Evolutionary conservation across 257 asterid genomes (phyloP), one percentile per base, ranked within the genome.

Genomic region (Gynochthodes officinalis): DNA sequence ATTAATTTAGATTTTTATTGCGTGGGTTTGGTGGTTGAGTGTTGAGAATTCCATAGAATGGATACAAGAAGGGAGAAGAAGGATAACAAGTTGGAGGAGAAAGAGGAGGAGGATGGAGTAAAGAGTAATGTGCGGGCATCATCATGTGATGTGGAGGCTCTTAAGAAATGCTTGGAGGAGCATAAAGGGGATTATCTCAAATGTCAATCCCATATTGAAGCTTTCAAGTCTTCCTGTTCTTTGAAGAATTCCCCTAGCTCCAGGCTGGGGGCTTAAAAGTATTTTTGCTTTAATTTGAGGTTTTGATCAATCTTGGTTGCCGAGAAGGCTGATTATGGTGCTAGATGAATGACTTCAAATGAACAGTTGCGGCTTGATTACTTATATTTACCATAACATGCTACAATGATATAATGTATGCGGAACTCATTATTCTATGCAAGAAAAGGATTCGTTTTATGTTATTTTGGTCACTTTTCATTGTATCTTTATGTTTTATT

Each of bases 101-200:
- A 48, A 21, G 53, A 15, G 21, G 0, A 12, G 53, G 21, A 16
- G 53, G 49, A 63, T 63, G 68, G 68, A 63, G 68, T 63, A 49
- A 63, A 63, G 49, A 63, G 43, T 30, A 63, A 19, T 37, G 49
- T 21, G 19, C 21, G 15, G 68, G 16, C 68, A 63, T n/a, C n/a
- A n/a, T n/a, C n/a, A n/a, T 63, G 68, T 63, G 68, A 63, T 63
- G 68, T 63, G 49, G 49, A 63, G 16, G 68, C 68, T 25, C 68
- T 63, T 12, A 63, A 63, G 68, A 63, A 63, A 39, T 63, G 68
- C 68, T 63, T 63, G 68, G 68, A 63, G 68, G 68, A 63, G 50
- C 49, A 63, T 43, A 63, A 63, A 12, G 68, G 68, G 48, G 68
- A 63, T 63, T 39, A 63, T 39, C 32, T 63, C 68, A 63, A 63